Base-by-base conservation (phyloP, 441 rosid genomes). In the Lepidium campestre region DNA sequence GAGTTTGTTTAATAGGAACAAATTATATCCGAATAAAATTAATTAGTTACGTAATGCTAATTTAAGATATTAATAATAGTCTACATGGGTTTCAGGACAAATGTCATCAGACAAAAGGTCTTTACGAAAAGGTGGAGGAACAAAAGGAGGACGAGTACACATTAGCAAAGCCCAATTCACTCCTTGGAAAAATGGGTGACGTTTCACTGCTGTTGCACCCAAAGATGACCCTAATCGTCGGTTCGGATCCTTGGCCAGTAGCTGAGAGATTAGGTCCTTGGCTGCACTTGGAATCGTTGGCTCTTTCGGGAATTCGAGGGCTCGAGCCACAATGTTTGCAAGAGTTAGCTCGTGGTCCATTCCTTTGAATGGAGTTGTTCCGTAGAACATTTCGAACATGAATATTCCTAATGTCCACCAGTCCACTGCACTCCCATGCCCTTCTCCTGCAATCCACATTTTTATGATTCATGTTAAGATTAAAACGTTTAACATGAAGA, bases 361-460 rank as follows among this genome's bases (percentile, higher is more conserved):
- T 0, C 98, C 98, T 70, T 80, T 77, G 36, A 90, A 93, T 8
- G 96, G 94, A 3, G 98, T 90, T 18, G 78, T 76, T 46, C 94
- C 98, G 36, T 81, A 85, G 65, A 88, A 86, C 6, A 93, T 77
- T 70, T 93, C 92, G 44, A 75, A 90, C 78, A 85, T 85, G 64
- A 93, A 90, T 72, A 93, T 85, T 62, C 96, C 97, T 1, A 88
- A 57, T 1, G 97, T 93, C 98, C 98, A 88, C 97, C 98, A 90
- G 69, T 86, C 97, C 17, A 93, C 97, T 0, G 91, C 84, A 23
- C 90, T 88, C 8, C 96, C 97, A 4, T 93, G 97, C 1, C 97
- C 98, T 77, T 93, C 92, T 1, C 91, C 92, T 74, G 77, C 40
- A 39, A 60, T 35, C 19, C 52, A 53, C 59, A 66, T 14, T 23